These are phyloP conservation scores for Lanmaoa pseudosensibilis DNA, from an alignment of 768 basidiomycete genomes.

Conservation along the genomic window DNA sequence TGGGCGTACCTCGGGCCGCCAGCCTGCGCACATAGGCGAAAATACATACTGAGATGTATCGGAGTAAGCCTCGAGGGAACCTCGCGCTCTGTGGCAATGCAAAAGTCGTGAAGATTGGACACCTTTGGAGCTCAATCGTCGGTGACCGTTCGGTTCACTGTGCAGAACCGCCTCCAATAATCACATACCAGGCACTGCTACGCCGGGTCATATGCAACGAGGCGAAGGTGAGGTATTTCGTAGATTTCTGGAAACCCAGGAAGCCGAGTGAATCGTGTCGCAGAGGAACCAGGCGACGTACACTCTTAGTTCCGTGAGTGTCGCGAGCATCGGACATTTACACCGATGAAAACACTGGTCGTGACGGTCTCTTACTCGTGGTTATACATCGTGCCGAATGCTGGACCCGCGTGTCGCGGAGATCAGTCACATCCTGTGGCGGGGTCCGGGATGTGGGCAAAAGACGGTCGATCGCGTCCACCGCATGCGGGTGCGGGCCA, in stretches of 20 bases:
- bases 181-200: constrained; percentile 10
- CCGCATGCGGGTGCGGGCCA: background rate
- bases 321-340: background rate
- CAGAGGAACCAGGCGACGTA: background rate
- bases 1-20: background rate
- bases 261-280: background rate
- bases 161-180: constrained; percentile 12
- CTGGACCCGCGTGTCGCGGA: background rate
- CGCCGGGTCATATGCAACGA: constrained; percentile 14
- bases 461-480: background rate
- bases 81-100: constrained; percentile 28
- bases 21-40: background rate
- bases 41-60: background rate
- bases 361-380: background rate
- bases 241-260: constrained; percentile 3
- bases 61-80: constrained; percentile 28
- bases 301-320: background rate
- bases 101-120: background rate
- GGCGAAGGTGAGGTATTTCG: constrained; percentile 22
- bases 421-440: background rate
- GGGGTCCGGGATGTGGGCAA: background rate
- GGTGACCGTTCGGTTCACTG: constrained; percentile 6
- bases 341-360: background rate
- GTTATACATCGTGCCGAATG: background rate
- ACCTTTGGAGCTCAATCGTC: constrained; percentile 1